Evolutionary conservation across 805 yeast species (phyloP).

Genomic region (Kazachstania taianensis): DNA sequence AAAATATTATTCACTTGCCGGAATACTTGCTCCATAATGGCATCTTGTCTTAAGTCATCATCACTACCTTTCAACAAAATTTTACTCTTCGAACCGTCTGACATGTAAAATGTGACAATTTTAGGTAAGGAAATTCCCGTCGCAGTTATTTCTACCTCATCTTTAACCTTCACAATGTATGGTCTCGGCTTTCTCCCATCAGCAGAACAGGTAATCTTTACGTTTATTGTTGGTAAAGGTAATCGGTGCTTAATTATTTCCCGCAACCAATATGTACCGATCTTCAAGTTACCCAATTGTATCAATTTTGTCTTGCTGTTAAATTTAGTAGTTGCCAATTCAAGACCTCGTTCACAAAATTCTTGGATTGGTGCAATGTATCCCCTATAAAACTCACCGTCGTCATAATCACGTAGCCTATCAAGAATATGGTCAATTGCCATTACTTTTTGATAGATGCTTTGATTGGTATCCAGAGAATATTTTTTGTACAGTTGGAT

Average conservation of each 20-base stretch:
- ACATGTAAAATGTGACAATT: conserved; percentile 44
- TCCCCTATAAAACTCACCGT: conserved; percentile 17
- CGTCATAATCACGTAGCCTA: conserved; percentile 25
- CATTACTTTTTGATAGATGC: conserved; percentile 36
- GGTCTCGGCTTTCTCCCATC: conserved; percentile 41
- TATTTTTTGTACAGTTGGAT: conserved; percentile 37
- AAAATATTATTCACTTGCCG: conserved; percentile 69
- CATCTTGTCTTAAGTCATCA: conserved; percentile 91
- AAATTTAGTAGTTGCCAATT: conserved; percentile 39
- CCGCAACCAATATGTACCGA: conserved; percentile 50
- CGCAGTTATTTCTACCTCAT: conserved; percentile 48
- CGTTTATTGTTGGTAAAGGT: conserved; percentile 57
- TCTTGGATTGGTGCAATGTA: conserved; percentile 37
- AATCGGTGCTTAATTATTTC: conserved; percentile 35
- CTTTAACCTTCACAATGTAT: conserved; percentile 36
- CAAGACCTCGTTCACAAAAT: conserved; percentile 42
- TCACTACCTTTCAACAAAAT: conserved; percentile 73
- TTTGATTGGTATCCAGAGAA: conserved; percentile 28
- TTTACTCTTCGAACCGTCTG: conserved; percentile 49
- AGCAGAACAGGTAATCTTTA: conserved; percentile 34
- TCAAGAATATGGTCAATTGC: conserved; percentile 45
- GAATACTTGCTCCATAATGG: conserved; percentile 96
- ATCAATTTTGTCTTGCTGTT: conserved; percentile 14
- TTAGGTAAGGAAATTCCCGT: conserved; percentile 88
- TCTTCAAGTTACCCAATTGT: conserved; percentile 27